Percentiles rank a stretch among this genome's conserved stretches.
These are phyloP conservation scores for Corynespora cassiicola DNA, from an alignment of 2,329 filamentous ascomycete genomes.

Conservation along the genomic window DNA sequence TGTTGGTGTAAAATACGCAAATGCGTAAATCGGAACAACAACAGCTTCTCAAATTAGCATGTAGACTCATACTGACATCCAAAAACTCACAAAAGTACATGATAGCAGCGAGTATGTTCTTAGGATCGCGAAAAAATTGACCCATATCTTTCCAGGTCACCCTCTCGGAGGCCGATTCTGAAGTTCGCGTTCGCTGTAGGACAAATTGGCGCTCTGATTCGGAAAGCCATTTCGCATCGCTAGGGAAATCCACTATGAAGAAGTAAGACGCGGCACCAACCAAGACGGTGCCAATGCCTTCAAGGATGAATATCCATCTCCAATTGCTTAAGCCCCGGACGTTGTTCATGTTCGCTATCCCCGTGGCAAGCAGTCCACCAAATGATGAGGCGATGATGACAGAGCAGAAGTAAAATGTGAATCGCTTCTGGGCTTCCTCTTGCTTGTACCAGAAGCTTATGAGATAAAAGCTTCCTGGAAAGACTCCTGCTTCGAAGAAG, in stretches of 20 bases:
- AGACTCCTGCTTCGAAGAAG: slow-evolving; percentile 8
- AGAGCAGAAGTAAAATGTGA: slow-evolving; percentile 71
- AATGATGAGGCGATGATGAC: slow-evolving; percentile 71
- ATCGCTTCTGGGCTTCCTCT: slow-evolving; percentile 67
- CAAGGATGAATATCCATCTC: slow-evolving; percentile 30
- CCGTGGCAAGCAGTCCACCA: slow-evolving; percentile 63
- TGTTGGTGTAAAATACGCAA: slow-evolving; percentile 37
- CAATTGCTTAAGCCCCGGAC: slow-evolving; percentile 4
- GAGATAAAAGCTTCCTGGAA: slow-evolving; percentile 64
- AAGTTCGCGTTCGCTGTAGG: neutral
- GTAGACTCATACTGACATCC: slow-evolving; percentile 50
- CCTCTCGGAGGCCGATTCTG: neutral
- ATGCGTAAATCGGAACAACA: slow-evolving; percentile 41
- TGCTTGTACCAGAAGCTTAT: slow-evolving; percentile 72
- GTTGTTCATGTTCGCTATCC: slow-evolving; percentile 12
- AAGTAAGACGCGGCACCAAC: slow-evolving; percentile 27
- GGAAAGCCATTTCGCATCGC: slow-evolving; percentile 3
- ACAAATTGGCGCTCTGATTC: slow-evolving; percentile 5
- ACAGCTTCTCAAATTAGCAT: slow-evolving; percentile 4
- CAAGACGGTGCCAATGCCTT: slow-evolving; percentile 26
- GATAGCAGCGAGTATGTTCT: slow-evolving; percentile 4
- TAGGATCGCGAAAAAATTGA: slow-evolving; percentile 7
- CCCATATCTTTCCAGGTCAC: slow-evolving; percentile 1
- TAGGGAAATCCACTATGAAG: slow-evolving; percentile 8
- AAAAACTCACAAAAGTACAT: slow-evolving; percentile 21